Evolutionary conservation across 495 filamentous ascomycete species (phyloP).

Genomic region (Margaritispora aquatica): DNA sequence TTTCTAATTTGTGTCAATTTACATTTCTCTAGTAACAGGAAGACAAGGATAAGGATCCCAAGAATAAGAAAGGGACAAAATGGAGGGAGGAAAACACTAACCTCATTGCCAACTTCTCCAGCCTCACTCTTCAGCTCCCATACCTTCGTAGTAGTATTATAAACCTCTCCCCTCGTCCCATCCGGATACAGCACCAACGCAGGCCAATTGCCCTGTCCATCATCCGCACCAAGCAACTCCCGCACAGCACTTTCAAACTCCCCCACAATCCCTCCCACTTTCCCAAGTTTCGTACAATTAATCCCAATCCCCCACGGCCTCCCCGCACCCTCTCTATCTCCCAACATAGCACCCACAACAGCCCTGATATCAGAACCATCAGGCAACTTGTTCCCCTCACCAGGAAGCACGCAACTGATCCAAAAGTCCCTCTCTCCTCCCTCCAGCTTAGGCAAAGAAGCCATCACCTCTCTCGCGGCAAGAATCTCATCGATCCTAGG

Average conservation of each 20-base stretch:
- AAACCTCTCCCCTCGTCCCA: conserved; percentile 59
- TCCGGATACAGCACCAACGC: conserved; percentile 61
- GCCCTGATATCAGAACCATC: conserved; percentile 39
- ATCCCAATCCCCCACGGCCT: conserved; percentile 57
- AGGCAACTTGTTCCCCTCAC: conserved; percentile 34
- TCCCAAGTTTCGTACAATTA: conserved; percentile 58
- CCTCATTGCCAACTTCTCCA: neutral
- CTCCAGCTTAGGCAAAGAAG: neutral
- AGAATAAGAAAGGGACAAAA: neutral
- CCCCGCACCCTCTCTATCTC: neutral
- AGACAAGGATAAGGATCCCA: neutral
- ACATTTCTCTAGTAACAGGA: neutral
- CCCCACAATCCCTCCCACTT: conserved; percentile 40
- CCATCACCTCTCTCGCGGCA: conserved; percentile 44
- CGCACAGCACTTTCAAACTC: conserved; percentile 38
- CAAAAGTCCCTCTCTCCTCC: conserved; percentile 40
- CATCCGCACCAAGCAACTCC: conserved; percentile 21
- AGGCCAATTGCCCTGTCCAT: conserved; percentile 34
- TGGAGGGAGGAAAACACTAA: neutral
- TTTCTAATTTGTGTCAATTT: conserved; percentile 10
- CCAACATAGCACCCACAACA: conserved; percentile 30
- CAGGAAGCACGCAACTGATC: conserved; percentile 58
- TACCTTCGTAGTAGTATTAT: conserved; percentile 52
- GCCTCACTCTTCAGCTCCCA: conserved; percentile 42
- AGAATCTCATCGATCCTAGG: conserved; percentile 50